Evolutionary conservation across 495 filamentous ascomycete genomes (phyloP).

Genomic region (Penicillium salamii): DNA sequence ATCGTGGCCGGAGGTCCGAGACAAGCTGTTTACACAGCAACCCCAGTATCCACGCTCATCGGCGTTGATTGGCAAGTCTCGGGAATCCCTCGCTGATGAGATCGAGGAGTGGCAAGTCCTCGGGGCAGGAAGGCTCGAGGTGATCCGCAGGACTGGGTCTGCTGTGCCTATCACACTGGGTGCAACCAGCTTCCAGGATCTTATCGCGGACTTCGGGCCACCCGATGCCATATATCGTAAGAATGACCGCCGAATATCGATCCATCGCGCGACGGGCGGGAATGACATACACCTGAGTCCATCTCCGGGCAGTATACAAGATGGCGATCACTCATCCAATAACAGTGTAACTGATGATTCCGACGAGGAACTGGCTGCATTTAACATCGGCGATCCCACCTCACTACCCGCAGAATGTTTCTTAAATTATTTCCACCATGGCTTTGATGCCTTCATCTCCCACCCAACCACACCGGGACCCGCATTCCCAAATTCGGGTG

Average conservation of each 20-base stretch:
- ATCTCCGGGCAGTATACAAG: constrained; percentile 47
- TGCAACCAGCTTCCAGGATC: constrained; percentile 83
- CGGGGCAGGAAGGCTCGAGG: constrained; percentile 71
- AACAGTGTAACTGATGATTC: constrained; percentile 77
- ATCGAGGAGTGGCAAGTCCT: constrained; percentile 73
- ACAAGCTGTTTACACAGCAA: constrained; percentile 68
- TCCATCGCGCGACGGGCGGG: constrained; percentile 57
- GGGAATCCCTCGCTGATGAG: constrained; percentile 70
- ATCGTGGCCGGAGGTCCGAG: constrained; percentile 81
- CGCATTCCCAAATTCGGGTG: constrained; percentile 51
- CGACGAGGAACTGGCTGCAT: constrained; percentile 54
- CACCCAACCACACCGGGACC: constrained; percentile 65
- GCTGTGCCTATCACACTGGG: constrained; percentile 69
- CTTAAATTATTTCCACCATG: constrained; percentile 94
- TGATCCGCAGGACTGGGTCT: constrained; percentile 60
- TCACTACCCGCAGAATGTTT: constrained; percentile 69
- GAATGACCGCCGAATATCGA: constrained; percentile 86
- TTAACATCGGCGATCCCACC: constrained; percentile 33
- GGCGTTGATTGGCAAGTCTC: constrained; percentile 54
- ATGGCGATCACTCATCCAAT: constrained; percentile 80
- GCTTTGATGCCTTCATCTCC: constrained; percentile 91
- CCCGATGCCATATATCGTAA: constrained; percentile 96
- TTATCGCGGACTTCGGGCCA: constrained; percentile 84
- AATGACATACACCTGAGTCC: constrained; percentile 40
- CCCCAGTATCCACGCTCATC: constrained; percentile 64